These are phyloP conservation scores for Chaetomium olivaceum DNA, from an alignment of 2,329 filamentous ascomycete genomes.

Conservation along the genomic window DNA sequence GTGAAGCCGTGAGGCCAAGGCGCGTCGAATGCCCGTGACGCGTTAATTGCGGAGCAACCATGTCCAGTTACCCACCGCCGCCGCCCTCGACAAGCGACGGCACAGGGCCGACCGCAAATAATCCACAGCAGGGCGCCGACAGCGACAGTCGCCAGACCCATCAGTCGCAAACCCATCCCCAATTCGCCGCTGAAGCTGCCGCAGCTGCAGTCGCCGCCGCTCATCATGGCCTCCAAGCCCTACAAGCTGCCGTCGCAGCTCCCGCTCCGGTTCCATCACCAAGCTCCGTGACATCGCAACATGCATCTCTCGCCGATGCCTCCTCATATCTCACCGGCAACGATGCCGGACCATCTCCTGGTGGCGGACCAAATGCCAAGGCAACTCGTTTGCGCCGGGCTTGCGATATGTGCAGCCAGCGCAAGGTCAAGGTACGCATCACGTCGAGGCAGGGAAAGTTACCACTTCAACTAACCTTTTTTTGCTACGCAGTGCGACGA, in stretches of 20 bases:
- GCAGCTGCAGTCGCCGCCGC: slow-evolving; percentile 25
- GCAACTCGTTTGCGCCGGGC: slow-evolving; percentile 58
- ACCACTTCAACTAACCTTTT: background rate
- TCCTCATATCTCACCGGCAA: slow-evolving; percentile 19
- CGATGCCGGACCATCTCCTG: background rate
- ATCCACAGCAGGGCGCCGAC: slow-evolving; percentile 12
- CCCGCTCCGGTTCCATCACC: slow-evolving; percentile 15
- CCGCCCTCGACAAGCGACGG: slow-evolving; percentile 20
- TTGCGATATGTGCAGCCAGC: slow-evolving; percentile 63
- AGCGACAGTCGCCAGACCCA: slow-evolving; percentile 8
- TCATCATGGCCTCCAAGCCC: slow-evolving; percentile 34
- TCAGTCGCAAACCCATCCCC: slow-evolving; percentile 12
- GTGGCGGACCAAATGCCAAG: slow-evolving; percentile 38
- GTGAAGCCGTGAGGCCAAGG: slow-evolving; percentile 26
- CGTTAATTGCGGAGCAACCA: slow-evolving; percentile 13
- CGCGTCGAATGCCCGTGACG: slow-evolving; percentile 18
- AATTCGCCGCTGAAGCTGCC: slow-evolving; percentile 21
- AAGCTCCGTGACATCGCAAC: slow-evolving; percentile 24
- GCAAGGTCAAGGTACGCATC: slow-evolving; percentile 56
- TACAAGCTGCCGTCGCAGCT: slow-evolving; percentile 31
- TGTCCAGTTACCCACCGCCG: slow-evolving; percentile 30
- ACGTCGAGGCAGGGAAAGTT: background rate
- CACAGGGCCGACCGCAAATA: background rate
- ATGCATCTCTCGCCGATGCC: slow-evolving; percentile 20
- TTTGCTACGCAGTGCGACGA: slow-evolving; percentile 51